A percentile compares a stretch with the other conserved stretches of the same genome.
These are phyloP conservation scores for Malassezia vespertilionis DNA, from an alignment of 1,284 basidiomycete species.

Conservation along the genomic window DNA sequence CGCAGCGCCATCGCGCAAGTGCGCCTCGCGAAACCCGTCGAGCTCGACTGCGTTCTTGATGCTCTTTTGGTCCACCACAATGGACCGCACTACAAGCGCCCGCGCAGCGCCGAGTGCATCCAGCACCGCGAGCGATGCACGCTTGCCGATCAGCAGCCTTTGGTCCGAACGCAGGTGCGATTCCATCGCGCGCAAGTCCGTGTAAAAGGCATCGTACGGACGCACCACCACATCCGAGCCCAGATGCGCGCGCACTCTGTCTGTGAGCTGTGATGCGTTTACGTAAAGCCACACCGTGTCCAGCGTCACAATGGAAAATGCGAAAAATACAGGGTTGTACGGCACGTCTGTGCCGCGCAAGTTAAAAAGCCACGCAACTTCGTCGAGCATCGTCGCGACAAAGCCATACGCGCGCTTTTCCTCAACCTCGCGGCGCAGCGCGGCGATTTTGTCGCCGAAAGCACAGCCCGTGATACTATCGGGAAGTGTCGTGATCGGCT, in stretches of 20 bases:
- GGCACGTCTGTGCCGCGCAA: slow-evolving; percentile 82
- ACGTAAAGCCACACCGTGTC: slow-evolving; percentile 63
- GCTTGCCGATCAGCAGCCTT: slow-evolving; percentile 37
- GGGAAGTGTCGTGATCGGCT: slow-evolving; percentile 61
- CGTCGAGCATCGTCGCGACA: slow-evolving; percentile 45
- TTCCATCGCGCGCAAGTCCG: slow-evolving; percentile 28
- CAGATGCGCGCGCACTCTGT: slow-evolving; percentile 56
- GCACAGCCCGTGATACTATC: slow-evolving; percentile 58
- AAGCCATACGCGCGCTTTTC: slow-evolving; percentile 30
- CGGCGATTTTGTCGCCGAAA: slow-evolving; percentile 28
- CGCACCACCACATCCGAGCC: slow-evolving; percentile 56
- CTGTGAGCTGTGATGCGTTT: slow-evolving; percentile 57
- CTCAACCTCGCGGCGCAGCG: slow-evolving; percentile 33
- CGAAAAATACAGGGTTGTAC: slow-evolving; percentile 86
- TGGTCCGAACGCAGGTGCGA: slow-evolving; percentile 22
- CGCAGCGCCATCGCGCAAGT: slow-evolving; percentile 82
- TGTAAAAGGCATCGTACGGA: slow-evolving; percentile 54
- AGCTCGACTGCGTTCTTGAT: slow-evolving; percentile 80
- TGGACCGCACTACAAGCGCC: slow-evolving; percentile 45
- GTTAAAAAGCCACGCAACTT: slow-evolving; percentile 67
- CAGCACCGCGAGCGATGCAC: slow-evolving; percentile 39
- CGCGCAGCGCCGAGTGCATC: slow-evolving; percentile 37
- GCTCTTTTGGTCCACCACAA: slow-evolving; percentile 70
- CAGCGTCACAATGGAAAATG: slow-evolving; percentile 69
- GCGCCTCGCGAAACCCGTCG: slow-evolving; percentile 75